A percentile compares a stretch with the other conserved stretches of the same genome.
phyloP scores from a whole-genome alignment of 2,329 filamentous ascomycete species.

The Arachnopeziza araneosa region DNA sequence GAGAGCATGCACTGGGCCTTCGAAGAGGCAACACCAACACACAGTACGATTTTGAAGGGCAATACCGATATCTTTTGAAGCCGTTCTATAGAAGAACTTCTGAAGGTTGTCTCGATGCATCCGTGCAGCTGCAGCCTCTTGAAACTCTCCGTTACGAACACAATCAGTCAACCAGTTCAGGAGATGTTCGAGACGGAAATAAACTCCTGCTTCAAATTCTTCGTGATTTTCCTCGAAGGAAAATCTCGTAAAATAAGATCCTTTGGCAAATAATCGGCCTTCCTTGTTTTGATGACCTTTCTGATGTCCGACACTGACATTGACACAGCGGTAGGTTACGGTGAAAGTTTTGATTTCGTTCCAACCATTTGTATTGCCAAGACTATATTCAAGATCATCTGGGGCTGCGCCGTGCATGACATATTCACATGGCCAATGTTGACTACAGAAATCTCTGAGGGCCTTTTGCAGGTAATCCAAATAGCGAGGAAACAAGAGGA shows the following conservation, averaged over 20 bases:
- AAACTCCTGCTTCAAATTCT: not conserved
- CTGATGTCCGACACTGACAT: constrained; percentile 6
- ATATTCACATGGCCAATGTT: not conserved
- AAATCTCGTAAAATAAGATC: constrained; percentile 1
- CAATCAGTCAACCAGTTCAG: not conserved
- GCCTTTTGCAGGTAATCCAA: not conserved
- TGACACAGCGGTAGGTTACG: not conserved
- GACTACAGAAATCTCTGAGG: not conserved
- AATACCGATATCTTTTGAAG: not conserved
- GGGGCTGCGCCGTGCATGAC: not conserved
- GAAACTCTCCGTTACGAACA: not conserved
- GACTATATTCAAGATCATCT: not conserved
- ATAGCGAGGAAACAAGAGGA: not conserved
- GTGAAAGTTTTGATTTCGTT: not conserved
- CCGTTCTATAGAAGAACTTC: not conserved
- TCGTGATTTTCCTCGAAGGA: not conserved
- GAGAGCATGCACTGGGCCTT: constrained; percentile 4
- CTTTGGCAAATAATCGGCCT: constrained; percentile 2
- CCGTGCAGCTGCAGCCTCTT: not conserved
- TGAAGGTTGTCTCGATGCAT: not conserved
- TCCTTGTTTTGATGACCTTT: constrained; percentile 9
- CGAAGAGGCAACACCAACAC: constrained; percentile 5
- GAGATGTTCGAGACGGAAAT: not conserved
- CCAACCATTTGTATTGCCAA: not conserved
- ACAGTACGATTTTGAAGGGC: not conserved